Evolutionary conservation across 176 grass and related monocot genomes (phyloP), one percentile per base, ranked within the genome.

Genomic region (Aegilops bicornis): DNA sequence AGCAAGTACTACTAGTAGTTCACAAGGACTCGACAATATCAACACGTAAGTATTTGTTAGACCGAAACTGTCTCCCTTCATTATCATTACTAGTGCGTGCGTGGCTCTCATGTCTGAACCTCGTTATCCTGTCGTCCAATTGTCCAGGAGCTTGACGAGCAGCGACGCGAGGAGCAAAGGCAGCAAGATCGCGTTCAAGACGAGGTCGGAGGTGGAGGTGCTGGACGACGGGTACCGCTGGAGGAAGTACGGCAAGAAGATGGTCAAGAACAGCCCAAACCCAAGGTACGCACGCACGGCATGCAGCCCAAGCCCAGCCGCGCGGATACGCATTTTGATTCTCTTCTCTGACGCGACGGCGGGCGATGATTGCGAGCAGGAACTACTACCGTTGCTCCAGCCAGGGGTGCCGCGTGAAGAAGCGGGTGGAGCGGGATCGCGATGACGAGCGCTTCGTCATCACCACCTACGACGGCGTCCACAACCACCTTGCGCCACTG

Each of bases 221-320:
- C 74, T 97, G 76, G 90, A 97, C 30, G 95, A 97, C 75, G 92
- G 95, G 4, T 97, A 92, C 86, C 78, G 83, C 60, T 97, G 92
- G 95, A 92, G 90, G 78, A 97, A 97, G 76, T 94, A 97, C 73
- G 95, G 95, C 54, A 92, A 97, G 88, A 97, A 97, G 78, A 64
- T 85, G 77, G 86, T 94, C 35, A 97, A 97, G 88, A 88, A 80
- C 79, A 97, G 85, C 83, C 92, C 92, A 14, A 92, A 92, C 80
- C 95, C 92, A 20, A 94, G 91, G 91, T 96, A 82, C 56, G 37
- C 4, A 30, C 3, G 19, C 39, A 4, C 15, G 8, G 27, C 78
- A 94, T 6, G 29, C 74, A 91, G 79, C 71, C 88, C 88, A 12
- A 92, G 89, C 77, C 94, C 90, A 10, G 37, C 15, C 12, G n/a